Conservation (phyloP, 1,139 yeast species). For the Zygosaccharomyces sapae region DNA sequence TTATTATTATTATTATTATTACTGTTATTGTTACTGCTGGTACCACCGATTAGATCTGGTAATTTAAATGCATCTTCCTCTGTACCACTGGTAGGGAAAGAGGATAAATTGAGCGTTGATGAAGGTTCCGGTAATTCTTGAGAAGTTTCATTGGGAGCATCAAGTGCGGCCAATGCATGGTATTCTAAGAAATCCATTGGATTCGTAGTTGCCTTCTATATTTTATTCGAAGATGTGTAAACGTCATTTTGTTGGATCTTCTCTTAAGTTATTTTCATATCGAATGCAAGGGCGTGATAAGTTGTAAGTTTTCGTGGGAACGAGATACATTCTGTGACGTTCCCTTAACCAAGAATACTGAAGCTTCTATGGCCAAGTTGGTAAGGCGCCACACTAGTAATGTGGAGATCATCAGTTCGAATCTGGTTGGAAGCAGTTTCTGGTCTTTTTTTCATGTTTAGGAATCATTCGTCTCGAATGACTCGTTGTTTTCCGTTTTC, state of each 20-base stretch:
- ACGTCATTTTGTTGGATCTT: not conserved
- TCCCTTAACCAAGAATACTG: too few relatives aligned
- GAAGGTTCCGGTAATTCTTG: constrained; percentile 25
- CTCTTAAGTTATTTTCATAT: not conserved
- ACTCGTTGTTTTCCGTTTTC: too few relatives aligned
- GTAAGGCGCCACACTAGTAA: constrained; percentile 39
- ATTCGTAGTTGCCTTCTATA: not conserved
- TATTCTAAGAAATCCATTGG: constrained; percentile 35
- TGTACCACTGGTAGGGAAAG: constrained; percentile 7
- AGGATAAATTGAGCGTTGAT: constrained; percentile 21
- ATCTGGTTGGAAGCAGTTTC: constrained; percentile 34
- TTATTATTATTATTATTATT: not conserved
- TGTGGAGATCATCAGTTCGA: constrained; percentile 38
- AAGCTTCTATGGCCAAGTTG: constrained; percentile 38
- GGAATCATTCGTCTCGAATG: too few relatives aligned
- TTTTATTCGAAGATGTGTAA: not conserved
- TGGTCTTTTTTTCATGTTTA: not conserved
- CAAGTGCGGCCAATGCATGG: constrained; percentile 26
- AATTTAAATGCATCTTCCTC: constrained; percentile 15
- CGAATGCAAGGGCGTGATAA: not conserved
- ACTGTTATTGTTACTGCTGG: not conserved
- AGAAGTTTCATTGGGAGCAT: constrained; percentile 12
- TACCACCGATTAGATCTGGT: constrained; percentile 10
- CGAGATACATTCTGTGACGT: not conserved
- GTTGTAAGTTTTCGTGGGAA: not conserved